Conservation (phyloP, 2,329 filamentous ascomycete species). For the Fusarium redolens region DNA sequence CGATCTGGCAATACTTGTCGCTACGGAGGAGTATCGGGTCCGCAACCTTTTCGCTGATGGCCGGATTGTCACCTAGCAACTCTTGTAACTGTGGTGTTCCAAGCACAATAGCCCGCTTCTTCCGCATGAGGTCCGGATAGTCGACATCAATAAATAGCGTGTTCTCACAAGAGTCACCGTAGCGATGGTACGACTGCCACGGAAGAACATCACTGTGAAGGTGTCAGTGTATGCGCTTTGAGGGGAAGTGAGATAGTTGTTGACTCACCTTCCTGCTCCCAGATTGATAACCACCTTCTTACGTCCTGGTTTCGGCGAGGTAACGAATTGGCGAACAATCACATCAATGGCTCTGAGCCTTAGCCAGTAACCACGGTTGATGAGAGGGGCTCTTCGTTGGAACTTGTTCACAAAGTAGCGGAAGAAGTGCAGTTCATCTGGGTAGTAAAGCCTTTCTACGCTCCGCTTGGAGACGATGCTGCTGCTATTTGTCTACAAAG, state of each 20-base stretch:
- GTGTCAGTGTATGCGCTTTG: not conserved
- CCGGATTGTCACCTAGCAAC: slow-evolving; percentile 48
- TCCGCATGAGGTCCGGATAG: slow-evolving; percentile 81
- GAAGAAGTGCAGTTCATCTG: slow-evolving; percentile 83
- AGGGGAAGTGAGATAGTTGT: not conserved
- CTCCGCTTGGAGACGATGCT: slow-evolving; percentile 93
- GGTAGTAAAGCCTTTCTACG: slow-evolving; percentile 88
- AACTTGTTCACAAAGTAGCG: slow-evolving; percentile 88
- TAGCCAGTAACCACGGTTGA: slow-evolving; percentile 91
- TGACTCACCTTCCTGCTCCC: slow-evolving; percentile 86
- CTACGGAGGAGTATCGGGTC: slow-evolving; percentile 70
- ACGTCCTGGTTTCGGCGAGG: slow-evolving; percentile 55
- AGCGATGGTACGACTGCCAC: slow-evolving; percentile 81
- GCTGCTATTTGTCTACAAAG: slow-evolving; percentile 81
- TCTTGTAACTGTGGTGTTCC: slow-evolving; percentile 67
- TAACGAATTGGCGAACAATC: slow-evolving; percentile 79
- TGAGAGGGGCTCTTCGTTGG: slow-evolving; percentile 84
- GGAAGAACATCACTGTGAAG: slow-evolving; percentile 81
- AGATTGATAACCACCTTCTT: slow-evolving; percentile 85
- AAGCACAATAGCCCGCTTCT: slow-evolving; percentile 76
- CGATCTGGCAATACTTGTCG: slow-evolving; percentile 79
- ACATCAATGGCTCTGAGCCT: slow-evolving; percentile 85
- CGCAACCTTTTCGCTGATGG: slow-evolving; percentile 53
- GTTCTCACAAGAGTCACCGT: slow-evolving; percentile 67
- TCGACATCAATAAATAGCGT: slow-evolving; percentile 86